Conservation (phyloP, 768 basidiomycete species). For the Psilocybe azurescens region DNA sequence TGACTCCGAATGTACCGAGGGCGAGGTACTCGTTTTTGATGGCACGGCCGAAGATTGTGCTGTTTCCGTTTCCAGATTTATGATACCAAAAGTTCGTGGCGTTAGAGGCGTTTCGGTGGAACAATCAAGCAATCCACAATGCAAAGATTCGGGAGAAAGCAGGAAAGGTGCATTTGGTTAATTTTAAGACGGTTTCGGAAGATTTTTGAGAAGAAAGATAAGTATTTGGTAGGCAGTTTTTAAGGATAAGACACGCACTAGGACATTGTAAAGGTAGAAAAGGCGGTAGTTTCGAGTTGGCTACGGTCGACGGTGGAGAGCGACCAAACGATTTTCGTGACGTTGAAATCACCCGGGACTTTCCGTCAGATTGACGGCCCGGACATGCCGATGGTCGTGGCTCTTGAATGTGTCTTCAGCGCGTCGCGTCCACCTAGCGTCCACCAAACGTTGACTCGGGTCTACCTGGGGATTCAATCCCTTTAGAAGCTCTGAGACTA, state of each 20-base stretch:
- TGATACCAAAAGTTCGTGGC: background rate
- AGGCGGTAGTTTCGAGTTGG: slow-evolving; percentile 10
- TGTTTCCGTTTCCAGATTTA: slow-evolving; percentile 28
- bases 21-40: slow-evolving; percentile 85
- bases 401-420: background rate
- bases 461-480: too few species aligned
- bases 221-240: background rate
- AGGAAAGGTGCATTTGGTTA: background rate
- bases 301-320: slow-evolving; percentile 16
- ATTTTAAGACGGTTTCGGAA: background rate
- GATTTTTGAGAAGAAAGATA: background rate
- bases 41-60: slow-evolving; percentile 79
- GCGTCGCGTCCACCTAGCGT: too few species aligned
- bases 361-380: slow-evolving; percentile 18
- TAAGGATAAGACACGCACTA: slow-evolving; percentile 22
- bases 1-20: slow-evolving; percentile 64
- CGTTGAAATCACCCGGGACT: slow-evolving; percentile 27
- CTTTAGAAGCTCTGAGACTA: too few species aligned
- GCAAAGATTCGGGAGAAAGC: background rate
- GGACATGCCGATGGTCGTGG: background rate
- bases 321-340: slow-evolving; percentile 22
- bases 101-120: background rate
- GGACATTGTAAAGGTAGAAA: slow-evolving; percentile 21
- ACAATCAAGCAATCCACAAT: background rate
- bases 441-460: too few species aligned